These are phyloP conservation scores for Candida tetrigidarum DNA, from an alignment of 1,139 yeast species.

Conservation along the genomic window DNA sequence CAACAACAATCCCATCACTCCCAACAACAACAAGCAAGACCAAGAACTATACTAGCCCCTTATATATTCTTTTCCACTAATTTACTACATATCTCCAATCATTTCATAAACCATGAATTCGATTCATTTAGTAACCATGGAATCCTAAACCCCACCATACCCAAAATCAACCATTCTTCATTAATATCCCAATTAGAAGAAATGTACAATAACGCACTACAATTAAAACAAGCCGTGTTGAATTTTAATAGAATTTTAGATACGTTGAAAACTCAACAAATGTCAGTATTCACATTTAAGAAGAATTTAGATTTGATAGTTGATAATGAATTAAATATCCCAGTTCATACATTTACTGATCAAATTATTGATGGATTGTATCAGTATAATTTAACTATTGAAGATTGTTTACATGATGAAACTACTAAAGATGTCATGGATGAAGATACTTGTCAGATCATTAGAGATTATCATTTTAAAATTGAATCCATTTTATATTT, in stretches of 20 bases:
- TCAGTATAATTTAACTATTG: slow-evolving; percentile 18
- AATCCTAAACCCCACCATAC: slow-evolving; percentile 17
- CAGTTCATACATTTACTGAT: slow-evolving; percentile 16
- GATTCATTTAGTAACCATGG: slow-evolving; percentile 13
- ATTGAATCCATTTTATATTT: slow-evolving; percentile 17
- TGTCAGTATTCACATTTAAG: slow-evolving; percentile 7
- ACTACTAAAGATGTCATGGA: background rate
- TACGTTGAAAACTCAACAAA: slow-evolving; percentile 10
- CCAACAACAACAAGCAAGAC: slow-evolving; percentile 9
- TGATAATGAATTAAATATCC: slow-evolving; percentile 12
- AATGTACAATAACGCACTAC: slow-evolving; percentile 14
- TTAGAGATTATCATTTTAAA: slow-evolving; percentile 13
- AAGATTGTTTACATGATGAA: slow-evolving; percentile 13
- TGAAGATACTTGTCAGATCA: slow-evolving; percentile 7
- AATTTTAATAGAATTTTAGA: slow-evolving; percentile 1
- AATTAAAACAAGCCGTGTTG: slow-evolving; percentile 6
- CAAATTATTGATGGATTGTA: slow-evolving; percentile 17
- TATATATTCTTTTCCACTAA: slow-evolving; percentile 25
- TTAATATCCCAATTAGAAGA: slow-evolving; percentile 12
- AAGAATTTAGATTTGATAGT: slow-evolving; percentile 4
- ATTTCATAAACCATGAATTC: slow-evolving; percentile 18
- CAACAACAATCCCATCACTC: too few species aligned
- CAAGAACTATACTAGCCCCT: slow-evolving; percentile 17
- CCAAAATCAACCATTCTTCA: slow-evolving; percentile 9
- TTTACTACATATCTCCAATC: slow-evolving; percentile 19